Evolutionary conservation across 2,329 filamentous ascomycete genomes (phyloP).

Genomic region (Lecanicillium sp.): DNA sequence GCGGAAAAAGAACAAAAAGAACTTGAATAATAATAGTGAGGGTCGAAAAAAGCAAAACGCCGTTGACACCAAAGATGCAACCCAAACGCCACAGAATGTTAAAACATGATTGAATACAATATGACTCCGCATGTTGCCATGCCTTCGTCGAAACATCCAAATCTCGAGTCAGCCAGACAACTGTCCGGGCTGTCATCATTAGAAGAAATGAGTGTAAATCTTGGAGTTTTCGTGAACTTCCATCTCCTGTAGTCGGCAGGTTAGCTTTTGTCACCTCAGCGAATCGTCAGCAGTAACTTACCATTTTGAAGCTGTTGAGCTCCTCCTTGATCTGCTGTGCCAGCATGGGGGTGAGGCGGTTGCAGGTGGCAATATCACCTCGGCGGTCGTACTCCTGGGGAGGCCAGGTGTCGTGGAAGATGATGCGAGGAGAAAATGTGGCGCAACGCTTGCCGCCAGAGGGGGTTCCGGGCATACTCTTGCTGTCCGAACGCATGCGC

Average conservation of each 20-base stretch:
- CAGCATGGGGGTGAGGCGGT: conserved; percentile 90
- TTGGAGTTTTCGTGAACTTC: conserved; percentile 98
- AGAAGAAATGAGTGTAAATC: conserved; percentile 99
- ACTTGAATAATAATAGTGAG: conserved; percentile 30
- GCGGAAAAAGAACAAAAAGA: conserved; percentile 20
- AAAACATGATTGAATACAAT: conserved; percentile 44
- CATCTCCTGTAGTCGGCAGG: conserved; percentile 72
- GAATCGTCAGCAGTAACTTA: conserved; percentile 15
- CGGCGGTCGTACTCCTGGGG: conserved; percentile 92
- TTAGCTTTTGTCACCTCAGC: conserved; percentile 26
- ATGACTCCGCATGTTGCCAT: conserved; percentile 11
- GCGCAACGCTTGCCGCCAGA: conserved; percentile 60
- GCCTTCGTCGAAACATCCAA: conserved; percentile 11
- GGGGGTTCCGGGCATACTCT: conserved; percentile 75
- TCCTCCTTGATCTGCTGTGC: conserved; percentile 99
- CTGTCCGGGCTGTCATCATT: conserved; percentile 38
- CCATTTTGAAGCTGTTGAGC: conserved; percentile 98
- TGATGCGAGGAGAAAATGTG: conserved; percentile 84
- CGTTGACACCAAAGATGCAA: conserved; percentile 55
- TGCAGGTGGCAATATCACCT: conserved; percentile 95
- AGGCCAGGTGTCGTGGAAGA: conserved; percentile 96
- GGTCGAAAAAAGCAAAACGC: conserved; percentile 41
- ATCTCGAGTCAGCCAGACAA: not conserved
- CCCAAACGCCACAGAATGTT: conserved; percentile 46
- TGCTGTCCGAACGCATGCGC: conserved; percentile 67